Conservation (phyloP, 208 protist genomes). For the Entamoeba dispar region DNA sequence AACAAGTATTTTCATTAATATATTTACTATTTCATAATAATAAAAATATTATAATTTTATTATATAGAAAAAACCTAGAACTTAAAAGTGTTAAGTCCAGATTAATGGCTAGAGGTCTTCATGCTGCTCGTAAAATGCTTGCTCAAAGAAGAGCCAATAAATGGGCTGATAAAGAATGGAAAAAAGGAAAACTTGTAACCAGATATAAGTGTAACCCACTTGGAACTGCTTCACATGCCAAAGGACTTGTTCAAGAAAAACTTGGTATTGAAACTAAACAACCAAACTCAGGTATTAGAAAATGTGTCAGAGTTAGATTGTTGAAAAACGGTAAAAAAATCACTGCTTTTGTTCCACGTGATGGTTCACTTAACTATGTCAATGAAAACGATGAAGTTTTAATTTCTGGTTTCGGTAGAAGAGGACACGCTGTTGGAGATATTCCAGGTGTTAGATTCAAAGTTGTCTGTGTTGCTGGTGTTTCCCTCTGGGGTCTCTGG, state of each 20-base stretch:
- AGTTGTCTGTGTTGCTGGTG: slow-evolving; percentile 88
- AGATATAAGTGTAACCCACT: slow-evolving; percentile 84
- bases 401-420: slow-evolving; percentile 90
- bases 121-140: slow-evolving; percentile 79
- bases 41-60: no score
- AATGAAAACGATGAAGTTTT: slow-evolving; percentile 97
- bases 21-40: no score
- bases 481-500: slow-evolving; percentile 56
- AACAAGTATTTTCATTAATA: no score
- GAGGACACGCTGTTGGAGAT: slow-evolving; percentile 95
- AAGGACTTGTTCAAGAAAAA: slow-evolving; percentile 70
- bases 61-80: neutral
- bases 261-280: slow-evolving; percentile 93
- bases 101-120: slow-evolving; percentile 75
- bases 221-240: slow-evolving; percentile 83
- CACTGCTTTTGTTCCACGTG: slow-evolving; percentile 92
- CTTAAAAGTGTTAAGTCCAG: neutral
- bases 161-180: slow-evolving; percentile 90
- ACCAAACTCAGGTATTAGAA: slow-evolving; percentile 99
- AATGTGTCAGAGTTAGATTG: slow-evolving; percentile 97
- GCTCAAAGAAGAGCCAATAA: slow-evolving; percentile 61
- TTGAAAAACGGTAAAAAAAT: slow-evolving; percentile 99
- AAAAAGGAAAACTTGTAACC: slow-evolving; percentile 76
- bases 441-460: slow-evolving; percentile 95
- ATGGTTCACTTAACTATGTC: slow-evolving; percentile 94